Percentiles rank a stretch among this genome's conserved stretches.
phyloP scores from a whole-genome alignment of 2,329 filamentous ascomycete species.

The Colletotrichum graminicola region DNA sequence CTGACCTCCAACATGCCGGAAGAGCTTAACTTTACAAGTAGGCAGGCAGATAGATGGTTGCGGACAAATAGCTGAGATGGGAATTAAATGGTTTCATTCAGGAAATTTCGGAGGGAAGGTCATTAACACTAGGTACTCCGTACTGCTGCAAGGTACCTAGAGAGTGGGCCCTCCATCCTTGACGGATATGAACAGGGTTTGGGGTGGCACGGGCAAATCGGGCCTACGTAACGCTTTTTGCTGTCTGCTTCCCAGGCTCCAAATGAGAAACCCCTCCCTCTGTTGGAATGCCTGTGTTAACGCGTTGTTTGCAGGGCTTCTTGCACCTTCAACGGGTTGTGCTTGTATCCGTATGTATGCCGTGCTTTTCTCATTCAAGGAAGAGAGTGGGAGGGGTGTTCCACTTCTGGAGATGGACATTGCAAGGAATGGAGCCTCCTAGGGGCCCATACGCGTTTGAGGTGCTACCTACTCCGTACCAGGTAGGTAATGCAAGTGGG shows the following conservation, averaged over 20 bases:
- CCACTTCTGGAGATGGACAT: not conserved
- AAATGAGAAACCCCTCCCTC: not conserved
- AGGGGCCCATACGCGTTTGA: conserved; percentile 13
- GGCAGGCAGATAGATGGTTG: no score
- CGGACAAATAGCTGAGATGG: not conserved
- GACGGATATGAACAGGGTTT: conserved; percentile 20
- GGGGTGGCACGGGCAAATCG: conserved; percentile 37
- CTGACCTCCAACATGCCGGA: no score
- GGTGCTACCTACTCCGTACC: conserved; percentile 11
- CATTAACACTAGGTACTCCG: no score
- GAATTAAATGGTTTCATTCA: conserved; percentile 19
- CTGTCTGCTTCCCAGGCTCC: not conserved
- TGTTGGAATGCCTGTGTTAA: not conserved
- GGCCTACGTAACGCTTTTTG: conserved; percentile 35
- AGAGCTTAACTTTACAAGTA: no score
- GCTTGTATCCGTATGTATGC: no score
- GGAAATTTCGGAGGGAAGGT: conserved; percentile 16
- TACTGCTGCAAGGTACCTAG: no score
- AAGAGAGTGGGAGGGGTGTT: no score
- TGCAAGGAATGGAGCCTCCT: not conserved
- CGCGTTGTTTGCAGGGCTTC: not conserved
- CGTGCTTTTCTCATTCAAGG: no score
- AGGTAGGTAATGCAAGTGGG: not conserved
- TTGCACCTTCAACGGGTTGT: not conserved
- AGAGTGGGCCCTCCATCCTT: conserved; percentile 1